Evolutionary conservation across 176 grass and related monocot genomes (phyloP), one percentile per base, ranked within the genome.

Genomic region (Tillandsia leiboldiana): DNA sequence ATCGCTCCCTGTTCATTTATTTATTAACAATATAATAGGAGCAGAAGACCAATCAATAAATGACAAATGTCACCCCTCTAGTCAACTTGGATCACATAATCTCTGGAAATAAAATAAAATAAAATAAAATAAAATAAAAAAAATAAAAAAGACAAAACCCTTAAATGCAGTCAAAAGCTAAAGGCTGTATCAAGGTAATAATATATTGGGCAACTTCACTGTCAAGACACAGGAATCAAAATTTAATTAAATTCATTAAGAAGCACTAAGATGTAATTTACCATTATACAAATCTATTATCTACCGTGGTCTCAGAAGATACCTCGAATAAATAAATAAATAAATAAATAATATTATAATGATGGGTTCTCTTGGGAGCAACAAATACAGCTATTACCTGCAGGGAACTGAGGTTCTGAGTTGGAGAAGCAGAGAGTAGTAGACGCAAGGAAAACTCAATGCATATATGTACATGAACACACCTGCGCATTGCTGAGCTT

Each of bases 401-500:
- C 20, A 64, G 59, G 22, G 12, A 73, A 74, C 1, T 50, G 17
- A 51, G 22, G 3, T 1, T 8, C 52, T 56, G 77, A 73, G 50
- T 61, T 77, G 68, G 64, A 63, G 68, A 58, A 65, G 80, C 77
- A 73, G 63, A 13, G 12, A 20, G 13, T 18, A n/a, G 15, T 15
- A 58, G 13, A 63, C 13, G n/a, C 47, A 50, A 24, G 42, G 18
- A 42, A 58, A 48, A 63, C 15, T 73, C 42, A 6, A 1, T 14
- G 18, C 17, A 24, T 49, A 66, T 49, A 20, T 65, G 56, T 65
- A 56, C 74, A 70, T 78, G 57, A 78, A 26, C 51, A 65, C 28
- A 54, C 24, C 71, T 74, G 83, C 65, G 71, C 54, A 53, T 49
- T 51, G 68, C 68, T 73, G 63, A 87, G 72, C 50, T 79, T 73